Conservation (phyloP, 805 yeast species). For the Ogataea degrootiae region DNA sequence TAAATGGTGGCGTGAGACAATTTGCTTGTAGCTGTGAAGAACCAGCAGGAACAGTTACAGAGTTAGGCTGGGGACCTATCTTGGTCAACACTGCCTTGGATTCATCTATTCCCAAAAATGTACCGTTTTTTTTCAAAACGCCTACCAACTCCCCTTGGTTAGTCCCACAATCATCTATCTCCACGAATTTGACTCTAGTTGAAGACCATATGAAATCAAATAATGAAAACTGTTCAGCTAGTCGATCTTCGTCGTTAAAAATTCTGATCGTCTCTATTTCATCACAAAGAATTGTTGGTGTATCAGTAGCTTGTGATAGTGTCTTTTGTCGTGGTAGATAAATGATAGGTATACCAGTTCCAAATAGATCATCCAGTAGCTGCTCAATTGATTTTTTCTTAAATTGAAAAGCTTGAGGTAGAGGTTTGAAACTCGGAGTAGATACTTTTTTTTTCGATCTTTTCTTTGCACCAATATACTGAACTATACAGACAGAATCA, state of each 20-base stretch:
- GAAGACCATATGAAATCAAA: slow-evolving; percentile 7
- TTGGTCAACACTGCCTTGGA: too few relatives aligned
- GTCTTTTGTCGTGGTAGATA: neutral
- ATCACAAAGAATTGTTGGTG: slow-evolving; percentile 4
- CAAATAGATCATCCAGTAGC: neutral
- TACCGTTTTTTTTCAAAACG: too few relatives aligned
- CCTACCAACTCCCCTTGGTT: neutral
- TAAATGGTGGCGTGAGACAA: neutral
- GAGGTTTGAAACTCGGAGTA: too few relatives aligned
- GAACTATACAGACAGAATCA: neutral
- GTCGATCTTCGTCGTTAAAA: slow-evolving; percentile 2
- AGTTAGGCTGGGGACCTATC: too few relatives aligned
- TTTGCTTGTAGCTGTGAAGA: neutral
- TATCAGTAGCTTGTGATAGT: neutral
- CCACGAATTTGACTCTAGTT: slow-evolving; percentile 2
- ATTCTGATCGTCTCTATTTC: slow-evolving; percentile 2
- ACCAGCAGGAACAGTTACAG: neutral
- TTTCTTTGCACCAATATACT: neutral
- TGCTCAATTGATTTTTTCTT: neutral
- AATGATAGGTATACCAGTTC: neutral
- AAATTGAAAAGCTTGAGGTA: too few relatives aligned
- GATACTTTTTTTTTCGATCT: too few relatives aligned
- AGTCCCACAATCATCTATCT: neutral
- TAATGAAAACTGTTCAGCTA: slow-evolving; percentile 1
- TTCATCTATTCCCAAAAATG: too few relatives aligned